phyloP scores from a whole-genome alignment of 768 basidiomycete species.

The Phlegmacium glaucopus region DNA sequence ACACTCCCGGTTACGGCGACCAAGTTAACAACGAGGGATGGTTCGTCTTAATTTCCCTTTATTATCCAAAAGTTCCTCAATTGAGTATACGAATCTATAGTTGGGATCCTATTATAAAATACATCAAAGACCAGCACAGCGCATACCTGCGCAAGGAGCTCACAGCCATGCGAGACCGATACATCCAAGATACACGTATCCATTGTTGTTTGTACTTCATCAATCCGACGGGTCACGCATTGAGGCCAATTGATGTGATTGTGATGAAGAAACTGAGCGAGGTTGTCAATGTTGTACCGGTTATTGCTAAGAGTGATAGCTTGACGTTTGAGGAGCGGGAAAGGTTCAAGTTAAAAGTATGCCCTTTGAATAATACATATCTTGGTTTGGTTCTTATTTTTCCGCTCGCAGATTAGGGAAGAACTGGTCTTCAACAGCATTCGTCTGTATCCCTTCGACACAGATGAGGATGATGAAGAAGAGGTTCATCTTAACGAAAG shows the following conservation, averaged over 20 bases:
- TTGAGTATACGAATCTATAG: conserved; percentile 32
- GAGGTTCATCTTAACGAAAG: conserved; percentile 86
- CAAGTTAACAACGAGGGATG: conserved; percentile 99
- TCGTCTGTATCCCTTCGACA: conserved; percentile 94
- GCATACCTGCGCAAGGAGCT: conserved; percentile 98
- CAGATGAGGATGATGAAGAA: conserved; percentile 92
- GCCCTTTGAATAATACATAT: conserved; percentile 10
- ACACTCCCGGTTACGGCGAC: conserved; percentile 98
- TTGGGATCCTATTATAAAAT: conserved; percentile 99
- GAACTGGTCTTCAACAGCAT: conserved; percentile 92
- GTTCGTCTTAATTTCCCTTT: conserved; percentile 39
- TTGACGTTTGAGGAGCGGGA: conserved; percentile 92
- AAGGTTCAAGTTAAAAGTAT: conserved; percentile 87
- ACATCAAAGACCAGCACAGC: conserved; percentile 99
- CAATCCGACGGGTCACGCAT: conserved; percentile 96
- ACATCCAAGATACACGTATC: conserved; percentile 97
- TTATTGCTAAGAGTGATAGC: conserved; percentile 96
- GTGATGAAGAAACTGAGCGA: conserved; percentile 99
- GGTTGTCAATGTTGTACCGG: conserved; percentile 99
- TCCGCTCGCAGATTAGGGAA: conserved; percentile 73
- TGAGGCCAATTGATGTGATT: conserved; percentile 95
- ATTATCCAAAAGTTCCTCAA: conserved; percentile 6
- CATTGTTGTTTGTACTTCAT: conserved; percentile 99
- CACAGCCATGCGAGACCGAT: conserved; percentile 97
- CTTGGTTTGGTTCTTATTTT: not conserved